phyloP scores from a whole-genome alignment of 2,329 filamentous ascomycete species.

The Grosmannia serpens region DNA sequence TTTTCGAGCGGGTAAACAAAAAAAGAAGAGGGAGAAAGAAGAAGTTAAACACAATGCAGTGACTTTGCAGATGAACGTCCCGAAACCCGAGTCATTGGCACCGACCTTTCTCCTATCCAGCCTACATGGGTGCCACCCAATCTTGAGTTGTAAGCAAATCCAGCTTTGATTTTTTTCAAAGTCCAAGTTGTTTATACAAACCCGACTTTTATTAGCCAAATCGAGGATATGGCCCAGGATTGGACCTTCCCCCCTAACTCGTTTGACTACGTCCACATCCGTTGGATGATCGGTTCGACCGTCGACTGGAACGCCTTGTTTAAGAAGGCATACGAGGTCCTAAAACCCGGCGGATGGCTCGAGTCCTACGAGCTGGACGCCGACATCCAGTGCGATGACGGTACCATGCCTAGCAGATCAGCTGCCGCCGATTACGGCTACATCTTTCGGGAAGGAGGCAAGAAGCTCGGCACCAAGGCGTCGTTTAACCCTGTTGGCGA shows the following conservation, averaged over 20 bases:
- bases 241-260: constrained; percentile 13
- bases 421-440: constrained; percentile 16
- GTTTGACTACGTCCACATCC: constrained; percentile 18
- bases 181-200: too few species aligned
- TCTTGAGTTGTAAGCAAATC: too few species aligned
- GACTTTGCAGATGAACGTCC: too few species aligned
- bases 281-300: constrained; percentile 16
- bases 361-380: constrained; percentile 7
- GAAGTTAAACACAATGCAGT: too few species aligned
- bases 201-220: constrained; percentile 7
- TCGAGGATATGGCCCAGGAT: constrained; percentile 16
- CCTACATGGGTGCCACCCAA: too few species aligned
- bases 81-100: too few species aligned
- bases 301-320: constrained; percentile 13
- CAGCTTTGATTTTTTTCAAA: too few species aligned
- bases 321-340: constrained; percentile 11
- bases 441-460: not conserved
- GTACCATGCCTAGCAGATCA: constrained; percentile 1
- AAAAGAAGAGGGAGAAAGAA: too few species aligned
- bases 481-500: constrained; percentile 26
- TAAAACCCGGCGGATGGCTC: constrained; percentile 38
- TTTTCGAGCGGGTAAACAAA: not conserved
- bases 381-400: not conserved
- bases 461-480: not conserved
- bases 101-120: too few species aligned